phyloP scores from a whole-genome alignment of 2,329 filamentous ascomycete species.

The Calonectria pauciramosa region DNA sequence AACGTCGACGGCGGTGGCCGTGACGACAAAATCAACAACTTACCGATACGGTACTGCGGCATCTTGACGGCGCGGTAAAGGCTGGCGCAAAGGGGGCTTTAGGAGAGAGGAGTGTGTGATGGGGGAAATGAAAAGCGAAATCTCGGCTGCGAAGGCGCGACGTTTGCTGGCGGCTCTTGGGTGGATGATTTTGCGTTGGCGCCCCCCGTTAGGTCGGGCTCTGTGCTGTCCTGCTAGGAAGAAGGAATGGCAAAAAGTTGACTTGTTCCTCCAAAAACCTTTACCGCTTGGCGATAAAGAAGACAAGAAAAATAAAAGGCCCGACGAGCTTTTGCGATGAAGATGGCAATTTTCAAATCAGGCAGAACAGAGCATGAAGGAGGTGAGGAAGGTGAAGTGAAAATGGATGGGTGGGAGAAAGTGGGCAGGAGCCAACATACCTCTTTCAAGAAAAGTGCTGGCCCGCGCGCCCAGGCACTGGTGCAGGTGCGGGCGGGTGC shows the following conservation, averaged over 20 bases:
- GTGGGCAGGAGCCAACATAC: constrained; percentile 31
- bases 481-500: constrained; percentile 4
- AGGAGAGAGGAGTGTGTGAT: constrained; percentile 14
- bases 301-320: constrained; percentile 1
- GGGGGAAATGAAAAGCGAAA: constrained; percentile 30
- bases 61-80: constrained; percentile 49
- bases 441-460: constrained; percentile 25
- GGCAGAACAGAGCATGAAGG: constrained; percentile 21
- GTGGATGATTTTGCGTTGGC: constrained; percentile 17
- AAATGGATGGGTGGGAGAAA: constrained; percentile 34
- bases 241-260: background rate
- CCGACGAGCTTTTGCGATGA: constrained; percentile 10
- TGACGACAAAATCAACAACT: constrained; percentile 36
- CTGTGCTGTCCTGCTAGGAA: constrained; percentile 1
- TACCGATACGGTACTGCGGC: constrained; percentile 64
- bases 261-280: background rate
- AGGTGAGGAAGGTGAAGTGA: constrained; percentile 30
- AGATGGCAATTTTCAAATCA: constrained; percentile 18
- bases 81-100: constrained; percentile 3
- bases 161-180: constrained; percentile 17
- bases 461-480: constrained; percentile 33
- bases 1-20: background rate
- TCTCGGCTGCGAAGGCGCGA: constrained; percentile 25
- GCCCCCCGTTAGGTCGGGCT: constrained; percentile 13
- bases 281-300: background rate